Percentiles rank a stretch among this genome's conserved stretches.
These are phyloP conservation scores for Exophiala bonariae DNA, from an alignment of 2,329 filamentous ascomycete species.

Conservation along the genomic window DNA sequence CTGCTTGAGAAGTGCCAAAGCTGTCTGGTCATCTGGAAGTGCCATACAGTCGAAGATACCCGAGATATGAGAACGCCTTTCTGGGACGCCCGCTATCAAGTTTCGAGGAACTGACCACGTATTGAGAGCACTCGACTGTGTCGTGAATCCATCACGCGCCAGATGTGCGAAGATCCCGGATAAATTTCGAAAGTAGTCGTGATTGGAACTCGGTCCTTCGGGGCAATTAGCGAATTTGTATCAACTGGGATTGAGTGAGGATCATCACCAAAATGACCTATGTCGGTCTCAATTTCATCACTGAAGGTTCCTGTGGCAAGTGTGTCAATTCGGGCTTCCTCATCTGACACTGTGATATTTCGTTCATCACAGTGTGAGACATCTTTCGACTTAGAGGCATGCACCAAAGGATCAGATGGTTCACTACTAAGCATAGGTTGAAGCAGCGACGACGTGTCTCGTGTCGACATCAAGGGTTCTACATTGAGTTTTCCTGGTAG, in stretches of 20 bases:
- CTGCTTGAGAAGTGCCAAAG: not conserved
- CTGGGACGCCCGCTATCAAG: no score
- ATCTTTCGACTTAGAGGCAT: not conserved
- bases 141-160: no score
- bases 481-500: no score
- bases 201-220: conserved; percentile 1
- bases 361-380: not conserved
- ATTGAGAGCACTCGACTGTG: no score
- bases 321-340: not conserved
- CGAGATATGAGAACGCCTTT: no score
- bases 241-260: no score
- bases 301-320: conserved; percentile 4
- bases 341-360: not conserved
- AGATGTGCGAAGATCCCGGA: not conserved
- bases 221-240: not conserved
- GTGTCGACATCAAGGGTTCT: no score
- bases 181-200: not conserved
- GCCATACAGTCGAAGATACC: not conserved
- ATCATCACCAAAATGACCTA: conserved; percentile 1
- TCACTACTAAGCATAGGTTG: not conserved
- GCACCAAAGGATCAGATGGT: not conserved
- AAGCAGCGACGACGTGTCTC: no score
- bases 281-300: not conserved
- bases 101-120: not conserved
- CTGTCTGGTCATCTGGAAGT: not conserved